Conservation (phyloP, 2,329 filamentous ascomycete genomes). For the Colletotrichum endophyticum region DNA sequence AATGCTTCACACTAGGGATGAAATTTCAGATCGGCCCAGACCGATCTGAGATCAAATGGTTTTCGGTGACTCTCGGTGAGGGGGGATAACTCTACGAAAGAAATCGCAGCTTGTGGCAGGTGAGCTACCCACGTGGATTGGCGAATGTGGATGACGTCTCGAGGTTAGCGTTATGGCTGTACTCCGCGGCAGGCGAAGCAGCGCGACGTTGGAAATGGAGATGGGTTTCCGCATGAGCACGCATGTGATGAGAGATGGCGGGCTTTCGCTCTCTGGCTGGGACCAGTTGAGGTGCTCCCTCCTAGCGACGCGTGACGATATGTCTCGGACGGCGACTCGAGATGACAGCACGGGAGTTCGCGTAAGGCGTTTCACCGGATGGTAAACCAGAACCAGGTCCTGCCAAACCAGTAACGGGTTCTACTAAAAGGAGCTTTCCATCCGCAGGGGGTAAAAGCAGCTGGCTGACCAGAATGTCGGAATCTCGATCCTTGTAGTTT, state of each 20-base stretch:
- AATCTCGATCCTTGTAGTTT: not conserved
- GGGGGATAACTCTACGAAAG: not conserved
- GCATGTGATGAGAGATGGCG: not conserved
- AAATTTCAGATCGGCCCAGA: not conserved
- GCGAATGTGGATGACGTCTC: not conserved
- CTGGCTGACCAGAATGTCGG: not conserved
- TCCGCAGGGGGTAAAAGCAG: not conserved
- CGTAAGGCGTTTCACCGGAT: not conserved
- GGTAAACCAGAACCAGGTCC: not conserved
- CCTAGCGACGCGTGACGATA: not conserved
- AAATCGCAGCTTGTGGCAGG: not conserved
- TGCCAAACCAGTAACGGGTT: not conserved
- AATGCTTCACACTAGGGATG: not conserved
- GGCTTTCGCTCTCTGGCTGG: not conserved
- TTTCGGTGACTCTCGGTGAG: not conserved
- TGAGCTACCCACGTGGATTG: conserved; percentile 1
- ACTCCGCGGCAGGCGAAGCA: not conserved
- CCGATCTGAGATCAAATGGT: not conserved
- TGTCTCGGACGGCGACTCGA: conserved; percentile 3
- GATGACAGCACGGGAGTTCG: not conserved
- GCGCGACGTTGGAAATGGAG: not conserved
- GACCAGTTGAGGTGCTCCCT: not conserved
- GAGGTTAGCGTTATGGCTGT: not conserved
- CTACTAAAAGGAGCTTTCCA: not conserved
- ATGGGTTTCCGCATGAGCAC: not conserved